Evolutionary conservation across 164 flowering plant genomes (phyloP), one percentile per base, ranked within the genome.

Genomic region (Buxus sempervirens): DNA sequence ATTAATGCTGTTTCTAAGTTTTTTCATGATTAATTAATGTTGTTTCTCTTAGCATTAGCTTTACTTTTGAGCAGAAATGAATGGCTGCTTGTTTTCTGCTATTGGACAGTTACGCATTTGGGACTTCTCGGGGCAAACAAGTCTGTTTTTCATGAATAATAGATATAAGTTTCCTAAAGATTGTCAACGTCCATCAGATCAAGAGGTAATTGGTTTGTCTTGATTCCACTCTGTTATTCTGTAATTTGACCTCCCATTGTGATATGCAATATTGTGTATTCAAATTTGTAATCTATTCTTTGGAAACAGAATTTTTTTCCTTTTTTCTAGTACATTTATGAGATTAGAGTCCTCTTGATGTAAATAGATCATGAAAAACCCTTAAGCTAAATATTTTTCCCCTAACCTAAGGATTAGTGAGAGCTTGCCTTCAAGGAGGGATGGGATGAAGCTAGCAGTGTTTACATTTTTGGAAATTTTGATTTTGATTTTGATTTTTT

Each of bases 91-190:
- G 60, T 22, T 32, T 16, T 54, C 22, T 68, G 55, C 63, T 58
- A 10, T 70, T 76, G 65, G 70, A 32, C 83, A 85, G 95, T 66
- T 85, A 61, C 79, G 70, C 27, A 81, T 89, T 21, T 85, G 95
- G 95, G 95, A 89, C 76, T 89, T 83, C 62, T 84, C 91, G 63
- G 89, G 89, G 56, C 82, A 78, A 75, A 84, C 85, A 60, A 79
- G 71, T 59, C 68, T 76, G 24, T 75, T 83, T 68, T 66, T 83
- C 53, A 23, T 68, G 48, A 79, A 72, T 74, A 83, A 78, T 21
- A 74, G 62, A 58, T 72, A 60, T 54, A 72, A 65, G 27, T 58
- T 73, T 23, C 62, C 76, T n/a, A 69, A 71, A 69, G 78, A 75
- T 71, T 67, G 55, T 71, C 76, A 69, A 20, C 80, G 70, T 18